Percentiles rank a stretch among this genome's conserved stretches.
Conservation (phyloP, 2,329 filamentous ascomycete genomes). For the Aspergillus sp. region DNA sequence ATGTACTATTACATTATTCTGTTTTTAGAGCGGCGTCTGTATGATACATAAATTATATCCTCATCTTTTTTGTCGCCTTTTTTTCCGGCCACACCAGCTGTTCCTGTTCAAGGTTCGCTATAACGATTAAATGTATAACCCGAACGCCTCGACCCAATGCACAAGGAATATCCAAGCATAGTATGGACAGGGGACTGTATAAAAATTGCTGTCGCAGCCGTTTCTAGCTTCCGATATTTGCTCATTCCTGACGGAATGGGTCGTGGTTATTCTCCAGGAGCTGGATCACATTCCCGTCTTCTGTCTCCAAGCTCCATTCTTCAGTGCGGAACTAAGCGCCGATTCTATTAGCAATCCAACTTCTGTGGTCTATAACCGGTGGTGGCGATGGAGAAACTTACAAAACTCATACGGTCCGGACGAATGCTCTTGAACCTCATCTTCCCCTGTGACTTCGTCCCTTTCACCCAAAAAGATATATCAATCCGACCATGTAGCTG, state of each 20-base stretch:
- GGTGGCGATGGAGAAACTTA: conserved; percentile 37
- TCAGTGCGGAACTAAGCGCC: conserved; percentile 71
- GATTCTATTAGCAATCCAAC: background rate
- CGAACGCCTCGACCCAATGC: conserved; percentile 15
- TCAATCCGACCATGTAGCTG: conserved; percentile 89
- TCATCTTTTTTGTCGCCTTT: conserved; percentile 13
- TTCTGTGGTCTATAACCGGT: background rate
- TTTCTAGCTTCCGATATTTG: conserved; percentile 35
- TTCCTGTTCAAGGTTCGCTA: background rate
- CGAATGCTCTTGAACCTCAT: conserved; percentile 81
- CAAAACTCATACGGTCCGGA: conserved; percentile 61
- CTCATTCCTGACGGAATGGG: conserved; percentile 62
- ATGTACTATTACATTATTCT: conserved; percentile 42
- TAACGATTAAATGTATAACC: conserved; percentile 5
- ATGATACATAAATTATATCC: conserved; percentile 44
- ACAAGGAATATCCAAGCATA: conserved; percentile 9
- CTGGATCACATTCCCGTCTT: conserved; percentile 68
- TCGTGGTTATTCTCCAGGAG: conserved; percentile 69
- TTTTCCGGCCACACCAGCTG: background rate
- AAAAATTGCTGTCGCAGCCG: conserved; percentile 16
- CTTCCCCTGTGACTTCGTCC: conserved; percentile 66
- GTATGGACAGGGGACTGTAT: background rate
- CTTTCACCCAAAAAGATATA: conserved; percentile 83
- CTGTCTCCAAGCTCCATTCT: conserved; percentile 80
- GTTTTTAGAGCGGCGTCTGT: conserved; percentile 38